Base-by-base conservation (phyloP, 1,139 yeast genomes). In the Blastobotrys apis region DNA sequence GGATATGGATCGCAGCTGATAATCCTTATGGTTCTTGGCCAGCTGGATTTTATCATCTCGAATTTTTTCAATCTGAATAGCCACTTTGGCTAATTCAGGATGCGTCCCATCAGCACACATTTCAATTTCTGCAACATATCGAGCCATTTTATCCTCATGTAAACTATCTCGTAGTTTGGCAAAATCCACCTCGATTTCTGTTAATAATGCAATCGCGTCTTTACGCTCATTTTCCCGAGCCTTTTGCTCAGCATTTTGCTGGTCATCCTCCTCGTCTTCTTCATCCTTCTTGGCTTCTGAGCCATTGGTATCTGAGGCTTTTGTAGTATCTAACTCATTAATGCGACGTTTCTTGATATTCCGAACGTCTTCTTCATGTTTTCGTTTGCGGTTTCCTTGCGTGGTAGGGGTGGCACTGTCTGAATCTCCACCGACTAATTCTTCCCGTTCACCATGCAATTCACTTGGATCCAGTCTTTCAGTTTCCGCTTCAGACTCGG, bases 21-120 rank as follows among this genome's bases (percentile, higher is more conserved):
- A 88, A 51, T 79, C 75, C 53, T 85, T 81, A 46, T 80, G 75
- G 53, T 78, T 74, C 54, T 81, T 76, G 27, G 94, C 88, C 47
- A 81, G 72, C 47, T 72, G 73, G 38, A 88, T 66, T 60, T 82
- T 82, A 47, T 78, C 81, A 56, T 83, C 85, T 49, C 85, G 77
- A 49, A 80, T 77, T 34, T 78, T 75, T 49, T 84, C 83, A 49
- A 90, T 81, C 62, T 81, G 84, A 49, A 77, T 77, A 59, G 85
- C 84, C 35, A 80, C 76, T 31, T 70, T 63, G 49, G 75, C 75
- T 47, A 81, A 66, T 57, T 90, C 96, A 0, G 97, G 97, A 62
- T 92, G 98, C 19, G 90, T 78, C 5, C 96, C 97, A 54, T 83
- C 85, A 27, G 83, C 70, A 65, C 97, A 90, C 72, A 90, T 77